These are phyloP conservation scores for Wickerhamomyces sydowiorum DNA, from an alignment of 805 yeast species.

Conservation along the genomic window DNA sequence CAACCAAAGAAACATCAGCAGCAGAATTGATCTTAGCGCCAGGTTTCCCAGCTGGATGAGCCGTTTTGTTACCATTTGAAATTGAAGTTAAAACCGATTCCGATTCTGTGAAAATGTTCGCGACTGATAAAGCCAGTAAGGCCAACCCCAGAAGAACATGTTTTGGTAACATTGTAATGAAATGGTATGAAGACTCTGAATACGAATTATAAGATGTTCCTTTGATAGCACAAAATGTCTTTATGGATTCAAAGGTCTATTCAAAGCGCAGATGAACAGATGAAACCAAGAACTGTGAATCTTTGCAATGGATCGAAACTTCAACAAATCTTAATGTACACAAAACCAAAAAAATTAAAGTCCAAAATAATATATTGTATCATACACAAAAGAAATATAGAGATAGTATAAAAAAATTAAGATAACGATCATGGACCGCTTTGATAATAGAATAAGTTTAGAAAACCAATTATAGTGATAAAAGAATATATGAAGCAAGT, in stretches of 20 bases:
- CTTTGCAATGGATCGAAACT: no score
- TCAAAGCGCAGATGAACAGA: no score
- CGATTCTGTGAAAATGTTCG: background rate
- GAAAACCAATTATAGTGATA: no score
- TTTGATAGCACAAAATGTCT: background rate
- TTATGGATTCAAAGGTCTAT: background rate
- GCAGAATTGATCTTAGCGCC: no score
- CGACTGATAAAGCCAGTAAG: background rate
- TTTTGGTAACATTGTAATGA: background rate
- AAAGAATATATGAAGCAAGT: no score
- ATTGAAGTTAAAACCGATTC: background rate
- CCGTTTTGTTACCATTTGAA: no score
- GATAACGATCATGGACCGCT: background rate
- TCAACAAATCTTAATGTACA: background rate
- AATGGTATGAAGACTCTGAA: background rate
- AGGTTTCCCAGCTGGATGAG: no score
- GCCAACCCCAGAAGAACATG: background rate
- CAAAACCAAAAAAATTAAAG: background rate
- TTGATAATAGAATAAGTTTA: background rate
- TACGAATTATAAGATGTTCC: no score
- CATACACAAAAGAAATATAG: slow-evolving; percentile 1
- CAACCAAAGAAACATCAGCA: slow-evolving; percentile 36
- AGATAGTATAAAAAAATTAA: background rate
- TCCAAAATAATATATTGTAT: slow-evolving; percentile 1
- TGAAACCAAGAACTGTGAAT: no score